phyloP scores from a whole-genome alignment of 2,329 filamentous ascomycete genomes.

The Nemania abortiva region DNA sequence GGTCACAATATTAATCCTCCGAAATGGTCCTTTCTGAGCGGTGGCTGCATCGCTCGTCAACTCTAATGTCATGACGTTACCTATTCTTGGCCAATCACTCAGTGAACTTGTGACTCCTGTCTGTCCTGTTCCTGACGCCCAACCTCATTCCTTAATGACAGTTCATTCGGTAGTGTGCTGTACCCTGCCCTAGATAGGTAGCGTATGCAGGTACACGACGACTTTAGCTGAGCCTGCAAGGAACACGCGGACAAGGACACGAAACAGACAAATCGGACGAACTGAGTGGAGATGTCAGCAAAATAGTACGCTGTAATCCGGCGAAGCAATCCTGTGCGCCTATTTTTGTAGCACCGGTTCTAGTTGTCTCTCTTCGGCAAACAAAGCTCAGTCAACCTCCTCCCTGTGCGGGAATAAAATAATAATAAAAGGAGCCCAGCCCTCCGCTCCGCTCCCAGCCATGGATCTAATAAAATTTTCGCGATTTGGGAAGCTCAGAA shows the following conservation, averaged over 20 bases:
- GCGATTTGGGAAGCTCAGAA: not conserved
- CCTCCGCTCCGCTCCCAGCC: conserved; percentile 3
- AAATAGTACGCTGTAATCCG: not conserved
- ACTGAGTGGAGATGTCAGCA: conserved; percentile 34
- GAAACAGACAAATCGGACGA: conserved; percentile 32
- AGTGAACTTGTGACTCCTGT: not conserved
- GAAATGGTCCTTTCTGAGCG: conserved; percentile 1
- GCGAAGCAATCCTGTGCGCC: conserved; percentile 20
- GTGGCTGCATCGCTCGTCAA: conserved; percentile 23
- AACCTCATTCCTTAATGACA: conserved; percentile 20
- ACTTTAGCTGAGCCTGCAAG: conserved; percentile 30
- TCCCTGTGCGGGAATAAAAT: conserved; percentile 1
- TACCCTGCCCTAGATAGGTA: not conserved
- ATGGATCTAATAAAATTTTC: conserved; percentile 1
- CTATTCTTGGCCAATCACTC: conserved; percentile 22
- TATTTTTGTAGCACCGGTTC: conserved; percentile 26
- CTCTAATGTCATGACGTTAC: not conserved
- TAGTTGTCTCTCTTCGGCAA: conserved; percentile 3
- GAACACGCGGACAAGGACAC: conserved; percentile 27
- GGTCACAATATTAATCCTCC: conserved; percentile 9
- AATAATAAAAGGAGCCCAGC: conserved; percentile 3
- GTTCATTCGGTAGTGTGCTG: conserved; percentile 2
- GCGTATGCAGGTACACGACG: conserved; percentile 35
- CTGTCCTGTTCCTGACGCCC: conserved; percentile 15
- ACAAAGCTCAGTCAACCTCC: not conserved